Conservation (phyloP, 1,139 yeast genomes). For the Kluyveromyces sp. region DNA sequence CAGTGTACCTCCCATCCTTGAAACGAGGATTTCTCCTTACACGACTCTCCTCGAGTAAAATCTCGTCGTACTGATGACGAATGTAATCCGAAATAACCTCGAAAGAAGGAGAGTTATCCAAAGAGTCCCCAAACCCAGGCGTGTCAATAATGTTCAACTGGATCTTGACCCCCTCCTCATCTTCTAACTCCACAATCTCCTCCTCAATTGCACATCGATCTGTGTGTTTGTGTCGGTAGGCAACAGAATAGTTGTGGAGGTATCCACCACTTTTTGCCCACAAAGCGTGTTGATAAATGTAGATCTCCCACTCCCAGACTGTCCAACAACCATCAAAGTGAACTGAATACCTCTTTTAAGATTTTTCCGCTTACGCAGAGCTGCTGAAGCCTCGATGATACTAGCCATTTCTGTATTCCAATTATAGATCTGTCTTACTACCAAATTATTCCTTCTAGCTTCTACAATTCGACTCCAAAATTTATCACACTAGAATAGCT, state of each 20-base stretch:
- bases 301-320: conserved; percentile 74
- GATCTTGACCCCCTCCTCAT: conserved; percentile 67
- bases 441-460: neutral
- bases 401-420: conserved; percentile 27
- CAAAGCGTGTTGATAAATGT: conserved; percentile 82
- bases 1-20: conserved; percentile 74
- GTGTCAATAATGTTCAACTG: conserved; percentile 65
- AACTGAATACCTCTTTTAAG: conserved; percentile 82
- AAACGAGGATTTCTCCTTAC: conserved; percentile 82
- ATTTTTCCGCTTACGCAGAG: conserved; percentile 62
- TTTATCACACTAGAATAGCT: too few relatives aligned
- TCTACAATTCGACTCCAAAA: too few relatives aligned
- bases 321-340: conserved; percentile 77
- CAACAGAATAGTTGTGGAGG: conserved; percentile 39
- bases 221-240: conserved; percentile 40
- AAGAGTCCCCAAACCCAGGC: conserved; percentile 72
- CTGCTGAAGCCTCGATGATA: conserved; percentile 36
- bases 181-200: conserved; percentile 56
- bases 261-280: conserved; percentile 69
- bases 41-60: conserved; percentile 83
- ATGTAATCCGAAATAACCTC: conserved; percentile 61
- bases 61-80: conserved; percentile 80
- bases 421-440: neutral
- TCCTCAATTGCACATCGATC: conserved; percentile 42
- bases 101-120: conserved; percentile 56